These are phyloP conservation scores for Hibiscus tridactylites DNA, from an alignment of 345 rosid species.

Conservation along the genomic window DNA sequence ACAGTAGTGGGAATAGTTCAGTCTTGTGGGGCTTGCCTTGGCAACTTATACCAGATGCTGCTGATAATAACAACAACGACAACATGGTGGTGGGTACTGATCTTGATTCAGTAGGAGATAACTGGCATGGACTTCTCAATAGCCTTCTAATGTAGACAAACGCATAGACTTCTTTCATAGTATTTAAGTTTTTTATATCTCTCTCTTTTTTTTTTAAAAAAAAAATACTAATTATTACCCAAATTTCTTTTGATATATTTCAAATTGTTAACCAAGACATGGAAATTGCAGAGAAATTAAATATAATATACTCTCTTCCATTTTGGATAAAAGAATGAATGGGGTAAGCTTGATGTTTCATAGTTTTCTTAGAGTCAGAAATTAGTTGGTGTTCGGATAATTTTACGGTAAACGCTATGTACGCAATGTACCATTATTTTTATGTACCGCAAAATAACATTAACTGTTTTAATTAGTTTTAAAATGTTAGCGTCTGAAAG, in stretches of 20 bases:
- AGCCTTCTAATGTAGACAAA: constrained; percentile 37
- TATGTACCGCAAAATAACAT: no score
- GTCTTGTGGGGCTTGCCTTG: constrained; percentile 64
- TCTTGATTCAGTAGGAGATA: constrained; percentile 36
- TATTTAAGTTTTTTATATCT: constrained; percentile 16
- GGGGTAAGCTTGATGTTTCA: constrained; percentile 26
- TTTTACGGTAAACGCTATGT: no score
- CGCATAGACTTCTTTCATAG: constrained; percentile 8
- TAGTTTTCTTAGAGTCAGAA: constrained; percentile 18
- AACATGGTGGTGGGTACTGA: constrained; percentile 16
- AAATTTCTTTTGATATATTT: constrained; percentile 13
- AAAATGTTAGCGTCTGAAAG: no score
- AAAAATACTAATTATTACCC: neutral
- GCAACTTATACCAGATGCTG: constrained; percentile 54
- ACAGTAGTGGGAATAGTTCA: constrained; percentile 26
- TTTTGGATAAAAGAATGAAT: constrained; percentile 10
- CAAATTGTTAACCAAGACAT: constrained; percentile 23
- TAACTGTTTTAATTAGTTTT: no score
- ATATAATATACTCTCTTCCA: neutral
- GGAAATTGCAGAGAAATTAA: constrained; percentile 13
- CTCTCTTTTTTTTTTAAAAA: neutral
- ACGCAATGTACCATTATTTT: no score
- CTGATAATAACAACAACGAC: neutral
- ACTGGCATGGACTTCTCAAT: constrained; percentile 50
- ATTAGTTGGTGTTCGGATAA: constrained; percentile 22